phyloP scores from a whole-genome alignment of 495 filamentous ascomycete genomes.

The Clohesyomyces aquaticus region DNA sequence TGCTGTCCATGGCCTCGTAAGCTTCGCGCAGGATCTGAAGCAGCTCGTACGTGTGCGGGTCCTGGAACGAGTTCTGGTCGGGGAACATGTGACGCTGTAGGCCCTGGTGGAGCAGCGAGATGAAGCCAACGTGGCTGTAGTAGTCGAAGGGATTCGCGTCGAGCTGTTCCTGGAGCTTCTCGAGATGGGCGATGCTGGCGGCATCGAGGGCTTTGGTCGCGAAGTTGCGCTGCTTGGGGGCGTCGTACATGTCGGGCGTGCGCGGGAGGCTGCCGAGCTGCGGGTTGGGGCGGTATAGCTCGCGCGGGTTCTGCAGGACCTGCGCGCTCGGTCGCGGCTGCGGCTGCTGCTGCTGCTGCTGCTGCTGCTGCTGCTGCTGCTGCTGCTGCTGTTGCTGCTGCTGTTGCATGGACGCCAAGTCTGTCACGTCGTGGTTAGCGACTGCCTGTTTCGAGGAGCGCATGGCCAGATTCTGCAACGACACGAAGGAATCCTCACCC shows the following conservation, averaged over 20 bases:
- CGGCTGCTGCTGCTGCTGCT: background rate
- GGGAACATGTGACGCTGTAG: slow-evolving; percentile 61
- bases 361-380: background rate
- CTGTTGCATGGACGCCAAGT: slow-evolving; percentile 69
- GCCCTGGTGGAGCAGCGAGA: slow-evolving; percentile 66
- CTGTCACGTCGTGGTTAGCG: slow-evolving; percentile 36
- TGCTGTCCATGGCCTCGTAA: slow-evolving; percentile 66
- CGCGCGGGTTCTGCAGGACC: background rate
- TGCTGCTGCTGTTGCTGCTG: slow-evolving; percentile 58
- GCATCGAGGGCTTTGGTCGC: slow-evolving; percentile 57
- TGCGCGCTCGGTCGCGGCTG: background rate
- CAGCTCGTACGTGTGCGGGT: slow-evolving; percentile 59
- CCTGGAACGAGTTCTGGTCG: slow-evolving; percentile 44
- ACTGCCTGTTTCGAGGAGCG: background rate
- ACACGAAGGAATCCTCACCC: slow-evolving; percentile 36
- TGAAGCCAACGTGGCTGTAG: slow-evolving; percentile 65
- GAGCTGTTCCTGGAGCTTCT: slow-evolving; percentile 58
- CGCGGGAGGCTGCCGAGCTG: slow-evolving; percentile 57
- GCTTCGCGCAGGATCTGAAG: slow-evolving; percentile 65
- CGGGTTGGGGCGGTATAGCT: slow-evolving; percentile 53
- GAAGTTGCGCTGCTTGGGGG: slow-evolving; percentile 53
- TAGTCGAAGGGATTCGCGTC: slow-evolving; percentile 66
- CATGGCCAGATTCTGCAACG: background rate
- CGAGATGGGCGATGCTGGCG: slow-evolving; percentile 58
- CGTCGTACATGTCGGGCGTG: slow-evolving; percentile 59